phyloP scores from a whole-genome alignment of 2,329 filamentous ascomycete species.

The Chaetomium sp. region DNA sequence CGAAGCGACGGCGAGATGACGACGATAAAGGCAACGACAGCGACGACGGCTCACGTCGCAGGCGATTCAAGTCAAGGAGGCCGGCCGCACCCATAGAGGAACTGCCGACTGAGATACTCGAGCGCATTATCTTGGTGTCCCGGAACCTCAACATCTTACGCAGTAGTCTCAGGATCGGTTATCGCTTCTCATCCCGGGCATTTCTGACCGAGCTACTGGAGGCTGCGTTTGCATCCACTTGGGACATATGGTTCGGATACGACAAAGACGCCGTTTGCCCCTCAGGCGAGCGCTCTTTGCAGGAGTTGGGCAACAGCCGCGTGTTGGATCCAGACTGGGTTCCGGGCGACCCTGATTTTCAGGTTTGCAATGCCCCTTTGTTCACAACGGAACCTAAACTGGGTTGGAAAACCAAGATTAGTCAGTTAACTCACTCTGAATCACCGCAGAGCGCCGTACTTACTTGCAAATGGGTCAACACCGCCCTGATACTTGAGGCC shows the following conservation, averaged over 20 bases:
- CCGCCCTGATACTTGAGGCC: slow-evolving; percentile 51
- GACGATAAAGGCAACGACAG: slow-evolving; percentile 2
- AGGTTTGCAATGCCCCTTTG: slow-evolving; percentile 42
- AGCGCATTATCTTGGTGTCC: slow-evolving; percentile 55
- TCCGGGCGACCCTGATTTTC: slow-evolving; percentile 47
- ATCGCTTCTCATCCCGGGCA: slow-evolving; percentile 47
- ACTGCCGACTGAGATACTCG: slow-evolving; percentile 57
- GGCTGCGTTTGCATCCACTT: slow-evolving; percentile 45
- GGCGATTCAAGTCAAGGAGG: slow-evolving; percentile 28
- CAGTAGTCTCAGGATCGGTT: slow-evolving; percentile 49
- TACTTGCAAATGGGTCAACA: slow-evolving; percentile 47
- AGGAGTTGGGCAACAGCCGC: slow-evolving; percentile 9
- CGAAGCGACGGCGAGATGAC: slow-evolving; percentile 23
- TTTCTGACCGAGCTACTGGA: slow-evolving; percentile 43
- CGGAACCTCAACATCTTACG: slow-evolving; percentile 52
- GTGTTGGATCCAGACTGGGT: slow-evolving; percentile 27
- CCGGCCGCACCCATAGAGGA: slow-evolving; percentile 38
- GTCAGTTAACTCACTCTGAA: not conserved
- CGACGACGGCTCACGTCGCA: not conserved
- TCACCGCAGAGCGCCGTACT: slow-evolving; percentile 47
- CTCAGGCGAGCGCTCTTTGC: slow-evolving; percentile 13
- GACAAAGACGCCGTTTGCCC: slow-evolving; percentile 19
- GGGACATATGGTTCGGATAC: slow-evolving; percentile 43
- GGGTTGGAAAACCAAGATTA: not conserved
- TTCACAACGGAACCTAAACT: not conserved